phyloP scores from a whole-genome alignment of 139 green algal species.

The Chlorella sp. region DNA sequence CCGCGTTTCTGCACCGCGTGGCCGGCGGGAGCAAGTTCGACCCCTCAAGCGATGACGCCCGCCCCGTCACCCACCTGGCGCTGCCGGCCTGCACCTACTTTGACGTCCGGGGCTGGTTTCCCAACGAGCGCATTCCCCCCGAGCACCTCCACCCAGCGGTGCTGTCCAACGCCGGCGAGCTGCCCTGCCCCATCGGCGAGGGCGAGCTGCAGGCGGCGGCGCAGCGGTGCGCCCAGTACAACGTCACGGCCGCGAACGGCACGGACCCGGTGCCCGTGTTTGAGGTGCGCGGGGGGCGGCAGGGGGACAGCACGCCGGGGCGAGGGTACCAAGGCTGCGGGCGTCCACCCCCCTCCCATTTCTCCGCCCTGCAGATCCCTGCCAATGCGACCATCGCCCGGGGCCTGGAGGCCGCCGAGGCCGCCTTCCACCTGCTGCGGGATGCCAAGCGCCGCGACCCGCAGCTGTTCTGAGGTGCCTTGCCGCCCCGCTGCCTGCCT shows the following conservation, averaged over 20 bases:
- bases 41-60: neutral
- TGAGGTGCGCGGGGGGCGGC: too few species aligned
- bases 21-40: constrained; percentile 15
- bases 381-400: neutral
- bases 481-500: too few species aligned
- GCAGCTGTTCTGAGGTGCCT: too few species aligned
- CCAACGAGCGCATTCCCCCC: neutral
- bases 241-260: neutral
- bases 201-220: neutral
- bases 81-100: neutral
- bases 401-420: neutral
- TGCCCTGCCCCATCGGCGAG: neutral
- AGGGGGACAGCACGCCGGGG: too few species aligned
- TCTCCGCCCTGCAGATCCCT: constrained; percentile 1
- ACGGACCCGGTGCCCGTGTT: neutral
- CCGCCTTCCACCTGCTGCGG: neutral
- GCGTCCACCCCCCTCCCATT: too few species aligned
- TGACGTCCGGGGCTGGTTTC: neutral
- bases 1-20: constrained; percentile 25
- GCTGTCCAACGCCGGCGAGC: neutral
- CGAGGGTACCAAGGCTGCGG: neutral
- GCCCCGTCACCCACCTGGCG: constrained; percentile 1
- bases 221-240: neutral
- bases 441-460: too few species aligned
- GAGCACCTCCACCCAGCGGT: neutral